phyloP scores from a whole-genome alignment of 202 grass and related monocot genomes.

The Miscanthus sacchariflorus region DNA sequence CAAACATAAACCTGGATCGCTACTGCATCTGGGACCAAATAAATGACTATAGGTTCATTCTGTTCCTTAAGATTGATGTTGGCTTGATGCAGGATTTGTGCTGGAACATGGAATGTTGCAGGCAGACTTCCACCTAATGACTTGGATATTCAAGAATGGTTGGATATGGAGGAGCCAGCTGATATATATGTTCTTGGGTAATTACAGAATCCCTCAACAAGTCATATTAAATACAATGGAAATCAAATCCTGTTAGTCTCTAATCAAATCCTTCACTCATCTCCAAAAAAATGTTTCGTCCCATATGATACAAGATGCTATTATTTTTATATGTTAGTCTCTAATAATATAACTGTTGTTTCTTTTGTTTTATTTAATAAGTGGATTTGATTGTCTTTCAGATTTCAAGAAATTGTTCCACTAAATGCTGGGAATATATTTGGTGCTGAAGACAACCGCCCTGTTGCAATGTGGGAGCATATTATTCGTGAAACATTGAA shows the following conservation, averaged over 20 bases:
- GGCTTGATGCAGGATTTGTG: slow-evolving; percentile 63
- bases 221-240: slow-evolving; percentile 31
- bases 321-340: slow-evolving; percentile 46
- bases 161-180: slow-evolving; percentile 81
- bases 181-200: slow-evolving; percentile 97
- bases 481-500: slow-evolving; percentile 86
- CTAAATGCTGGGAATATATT: slow-evolving; percentile 96
- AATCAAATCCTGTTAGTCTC: background rate
- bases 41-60: background rate
- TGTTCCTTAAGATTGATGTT: slow-evolving; percentile 30
- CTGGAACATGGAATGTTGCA: slow-evolving; percentile 89
- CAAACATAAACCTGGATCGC: background rate
- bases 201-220: slow-evolving; percentile 3
- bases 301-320: slow-evolving; percentile 9
- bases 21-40: slow-evolving; percentile 15
- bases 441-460: slow-evolving; percentile 84
- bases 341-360: background rate
- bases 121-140: slow-evolving; percentile 77
- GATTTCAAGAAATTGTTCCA: slow-evolving; percentile 99
- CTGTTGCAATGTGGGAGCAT: slow-evolving; percentile 73
- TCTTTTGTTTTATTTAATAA: slow-evolving; percentile 17
- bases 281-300: slow-evolving; percentile 16
- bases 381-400: slow-evolving; percentile 39
- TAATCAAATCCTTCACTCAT: background rate
- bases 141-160: slow-evolving; percentile 83